phyloP scores from a whole-genome alignment of 2,329 filamentous ascomycete species.

The Nemania serpens region DNA sequence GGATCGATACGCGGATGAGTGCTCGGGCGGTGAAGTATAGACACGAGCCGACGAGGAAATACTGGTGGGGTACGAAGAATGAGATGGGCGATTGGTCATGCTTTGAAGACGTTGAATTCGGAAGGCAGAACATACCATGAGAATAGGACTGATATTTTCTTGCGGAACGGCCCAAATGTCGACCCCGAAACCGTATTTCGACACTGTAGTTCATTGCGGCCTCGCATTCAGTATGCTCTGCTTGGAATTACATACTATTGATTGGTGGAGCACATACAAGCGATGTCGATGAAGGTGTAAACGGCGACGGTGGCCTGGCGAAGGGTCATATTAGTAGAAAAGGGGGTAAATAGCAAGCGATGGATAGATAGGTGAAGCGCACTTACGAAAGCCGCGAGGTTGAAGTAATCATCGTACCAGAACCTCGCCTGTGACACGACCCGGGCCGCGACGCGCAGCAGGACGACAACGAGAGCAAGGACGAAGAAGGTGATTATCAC shows the following conservation, averaged over 20 bases:
- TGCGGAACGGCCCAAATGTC: slow-evolving; percentile 20
- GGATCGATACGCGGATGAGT: slow-evolving; percentile 17
- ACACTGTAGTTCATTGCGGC: not conserved
- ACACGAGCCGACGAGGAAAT: not conserved
- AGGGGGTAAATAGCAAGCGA: not conserved
- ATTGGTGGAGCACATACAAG: not conserved
- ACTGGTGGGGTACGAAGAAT: not conserved
- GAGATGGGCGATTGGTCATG: not conserved
- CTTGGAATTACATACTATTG: not conserved
- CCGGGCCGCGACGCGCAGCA: slow-evolving; percentile 8
- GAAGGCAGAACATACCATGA: slow-evolving; percentile 2
- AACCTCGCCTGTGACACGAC: slow-evolving; percentile 9
- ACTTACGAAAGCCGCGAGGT: slow-evolving; percentile 18
- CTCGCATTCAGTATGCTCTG: not conserved
- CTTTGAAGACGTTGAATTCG: not conserved
- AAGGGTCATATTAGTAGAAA: not conserved
- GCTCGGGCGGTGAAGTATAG: not conserved
- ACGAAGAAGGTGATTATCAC: slow-evolving; percentile 14
- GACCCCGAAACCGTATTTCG: slow-evolving; percentile 6
- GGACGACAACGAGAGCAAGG: slow-evolving; percentile 5
- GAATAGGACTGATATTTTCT: slow-evolving; percentile 11
- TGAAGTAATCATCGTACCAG: slow-evolving; percentile 22
- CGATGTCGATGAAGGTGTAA: not conserved
- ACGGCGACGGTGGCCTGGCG: not conserved
- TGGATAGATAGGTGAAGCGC: not conserved